Conservation (phyloP, 1,139 yeast species). For the Meyerozyma smithsonii region DNA sequence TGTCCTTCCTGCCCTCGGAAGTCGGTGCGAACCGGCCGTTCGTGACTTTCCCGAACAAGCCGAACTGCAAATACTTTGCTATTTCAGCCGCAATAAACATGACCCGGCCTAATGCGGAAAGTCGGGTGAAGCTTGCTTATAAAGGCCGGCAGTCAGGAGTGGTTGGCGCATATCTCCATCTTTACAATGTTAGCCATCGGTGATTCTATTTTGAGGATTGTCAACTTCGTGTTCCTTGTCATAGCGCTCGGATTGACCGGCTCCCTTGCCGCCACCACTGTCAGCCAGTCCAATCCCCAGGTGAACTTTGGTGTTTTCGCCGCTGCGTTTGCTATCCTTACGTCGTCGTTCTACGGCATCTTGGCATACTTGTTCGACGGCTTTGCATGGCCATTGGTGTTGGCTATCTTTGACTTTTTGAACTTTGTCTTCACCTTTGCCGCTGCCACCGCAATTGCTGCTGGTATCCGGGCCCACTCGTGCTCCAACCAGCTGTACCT, state of each 20-base stretch:
- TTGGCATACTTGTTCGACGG: constrained; percentile 73
- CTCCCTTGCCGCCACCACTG: constrained; percentile 70
- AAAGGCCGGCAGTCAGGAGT: constrained; percentile 1
- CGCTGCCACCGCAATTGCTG: constrained; percentile 92
- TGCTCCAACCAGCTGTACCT: constrained; percentile 68
- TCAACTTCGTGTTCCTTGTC: constrained; percentile 71
- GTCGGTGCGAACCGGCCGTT: background rate
- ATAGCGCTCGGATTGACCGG: constrained; percentile 83
- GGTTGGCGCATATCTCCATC: constrained; percentile 1
- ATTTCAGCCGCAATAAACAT: constrained; percentile 4
- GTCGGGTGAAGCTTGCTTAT: background rate
- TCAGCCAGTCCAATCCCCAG: constrained; percentile 59
- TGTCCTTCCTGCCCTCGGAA: constrained; percentile 1
- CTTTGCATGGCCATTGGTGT: constrained; percentile 81
- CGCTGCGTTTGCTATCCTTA: constrained; percentile 76
- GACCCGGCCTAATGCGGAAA: constrained; percentile 1
- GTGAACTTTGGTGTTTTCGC: constrained; percentile 87
- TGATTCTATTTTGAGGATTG: constrained; percentile 67
- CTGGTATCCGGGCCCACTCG: constrained; percentile 80
- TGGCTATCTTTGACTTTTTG: constrained; percentile 74
- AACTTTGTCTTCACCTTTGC: constrained; percentile 90
- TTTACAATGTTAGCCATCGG: constrained; percentile 55
- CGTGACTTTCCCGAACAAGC: constrained; percentile 4
- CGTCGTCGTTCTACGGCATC: constrained; percentile 76
- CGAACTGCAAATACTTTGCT: constrained; percentile 3